Base-by-base conservation (phyloP, 495 filamentous ascomycete genomes). In the Aspergillus bertholletiae region DNA sequence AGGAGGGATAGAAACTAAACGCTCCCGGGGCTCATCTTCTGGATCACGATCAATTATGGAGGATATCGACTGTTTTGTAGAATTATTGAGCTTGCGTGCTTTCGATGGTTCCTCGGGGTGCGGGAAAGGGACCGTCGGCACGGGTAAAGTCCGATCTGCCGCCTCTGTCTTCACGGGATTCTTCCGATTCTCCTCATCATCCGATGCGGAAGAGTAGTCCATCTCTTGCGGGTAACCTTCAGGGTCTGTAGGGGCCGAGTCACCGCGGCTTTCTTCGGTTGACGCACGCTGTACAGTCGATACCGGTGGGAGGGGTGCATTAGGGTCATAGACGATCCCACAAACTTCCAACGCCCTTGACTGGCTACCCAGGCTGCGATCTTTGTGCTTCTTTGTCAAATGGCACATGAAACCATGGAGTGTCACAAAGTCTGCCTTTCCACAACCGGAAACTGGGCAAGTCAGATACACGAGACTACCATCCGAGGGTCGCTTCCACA, bases 361-460 rank as follows among this genome's bases (percentile, higher is more conserved):
- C 34, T 78, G 74, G 58, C 73, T 78, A 13, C 74, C 74, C 50
- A 78, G 39, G 4, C 69, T 75, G 50, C 74, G 73, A 60, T 78
- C 74, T 46, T 78, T 78, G 59, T 78, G 74, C 53, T 78, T 78
- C 60, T 78, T 78, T 5, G 74, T 78, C 49, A 78, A 59, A 46
- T 78, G 74, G 62, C 74, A 78, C 74, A 78, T 78, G 61, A 76
- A 77, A 35, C 73, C 74, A 50, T 76, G 72, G 15, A 77, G 68
- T 1, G 73, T 75, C 47, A 76, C 72, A 48, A 78, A 79, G 56
- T 76, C 72, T 0, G 73, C 67, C 62, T 76, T 77, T 4, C 67
- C 70, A 53, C 76, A 79, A 24, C 72, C 73, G 3, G 66, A 55
- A 5, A 76, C 68, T 0, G 73, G 74, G 28, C 76, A 79, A 18